Evolutionary conservation across 352 stramenopile genomes (phyloP).

Genomic region (Thalassiosira pacifica): DNA sequence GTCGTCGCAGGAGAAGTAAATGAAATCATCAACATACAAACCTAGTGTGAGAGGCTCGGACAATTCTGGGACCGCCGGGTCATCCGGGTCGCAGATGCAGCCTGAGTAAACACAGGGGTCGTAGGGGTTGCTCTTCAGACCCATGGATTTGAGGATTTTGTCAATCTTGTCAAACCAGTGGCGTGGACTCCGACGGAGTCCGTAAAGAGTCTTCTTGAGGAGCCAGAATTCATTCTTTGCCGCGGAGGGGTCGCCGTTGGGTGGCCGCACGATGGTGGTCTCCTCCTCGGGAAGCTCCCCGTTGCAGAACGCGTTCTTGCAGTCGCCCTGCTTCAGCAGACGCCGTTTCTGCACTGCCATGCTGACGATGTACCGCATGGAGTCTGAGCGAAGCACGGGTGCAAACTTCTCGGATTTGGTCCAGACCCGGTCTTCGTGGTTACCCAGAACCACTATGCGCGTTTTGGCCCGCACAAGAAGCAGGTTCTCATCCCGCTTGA

Average conservation of each 20-base stretch:
- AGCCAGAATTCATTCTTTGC: conserved; percentile 28
- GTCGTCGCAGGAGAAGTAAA: conserved; percentile 45
- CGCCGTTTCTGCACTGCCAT: background rate
- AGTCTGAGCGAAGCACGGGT: conserved; percentile 19
- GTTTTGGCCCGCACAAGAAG: conserved; percentile 35
- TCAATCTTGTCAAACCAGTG: conserved; percentile 59
- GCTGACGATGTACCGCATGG: conserved; percentile 5
- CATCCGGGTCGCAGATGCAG: background rate
- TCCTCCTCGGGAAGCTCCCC: conserved; percentile 12
- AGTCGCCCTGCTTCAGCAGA: conserved; percentile 38
- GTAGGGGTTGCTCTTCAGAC: conserved; percentile 22
- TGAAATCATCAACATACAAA: conserved; percentile 63
- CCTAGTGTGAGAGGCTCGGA: conserved; percentile 15
- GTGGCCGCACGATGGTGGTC: conserved; percentile 27
- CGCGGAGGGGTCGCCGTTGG: conserved; percentile 21
- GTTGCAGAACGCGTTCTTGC: conserved; percentile 44
- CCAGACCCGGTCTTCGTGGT: conserved; percentile 46
- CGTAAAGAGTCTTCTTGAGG: conserved; percentile 56
- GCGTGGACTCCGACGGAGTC: conserved; percentile 9
- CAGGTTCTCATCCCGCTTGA: conserved; percentile 33
- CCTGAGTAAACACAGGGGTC: conserved; percentile 46
- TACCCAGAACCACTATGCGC: conserved; percentile 35
- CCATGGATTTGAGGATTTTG: conserved; percentile 16
- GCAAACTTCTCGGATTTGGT: conserved; percentile 32
- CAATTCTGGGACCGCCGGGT: background rate